Base-by-base conservation (phyloP, 2,329 filamentous ascomycete genomes). In the Botrytis pseudocinerea region DNA sequence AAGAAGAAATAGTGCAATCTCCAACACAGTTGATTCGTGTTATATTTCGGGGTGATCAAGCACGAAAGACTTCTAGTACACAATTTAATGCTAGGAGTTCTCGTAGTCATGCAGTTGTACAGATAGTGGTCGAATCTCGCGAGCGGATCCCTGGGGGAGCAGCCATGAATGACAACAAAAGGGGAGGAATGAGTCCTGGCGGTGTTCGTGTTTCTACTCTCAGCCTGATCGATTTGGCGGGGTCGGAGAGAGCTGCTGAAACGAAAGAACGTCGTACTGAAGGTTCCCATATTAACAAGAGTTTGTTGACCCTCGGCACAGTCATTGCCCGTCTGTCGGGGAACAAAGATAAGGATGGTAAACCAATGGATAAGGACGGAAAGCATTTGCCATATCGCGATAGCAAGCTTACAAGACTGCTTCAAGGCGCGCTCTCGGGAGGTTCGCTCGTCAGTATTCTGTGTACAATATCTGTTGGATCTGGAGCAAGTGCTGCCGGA, bases 221-320 rank as follows among this genome's bases (percentile, higher is more conserved):
- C 73, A 98, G 95, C 81, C 84, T 99, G 80, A 99, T 99, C 76
- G 96, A 99, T 87, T 85, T 99, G 77, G 96, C 96, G 71, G 96
- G 96, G 57, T 98, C 96, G 0, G 96, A 99, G 82, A 94, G 95
- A 82, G 96, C 96, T 59, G 96, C 96, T 5, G 96, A 98, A 79
- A 93, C 92, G 71, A 99, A 98, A 82, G 96, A 98, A 83, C 90
- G 96, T 70, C 89, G 96, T 63, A 93, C 94, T 25, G 96, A 99
- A 83, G 96, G 96, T 76, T 95, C 95, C 20, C 96, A 99, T 81
- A 99, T 99, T 84, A 99, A 99, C 86, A 98, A 98, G 84, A 98
- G 94, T 82, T 84, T 99, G 80, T 89, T 99, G 73, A 99, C 96
- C 0, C 85, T 99, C 4, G 96, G 96, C 69, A 99, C 94, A 1